Evolutionary conservation across 805 yeast species (phyloP).

Genomic region (Nakazawaea ambrosiae): DNA sequence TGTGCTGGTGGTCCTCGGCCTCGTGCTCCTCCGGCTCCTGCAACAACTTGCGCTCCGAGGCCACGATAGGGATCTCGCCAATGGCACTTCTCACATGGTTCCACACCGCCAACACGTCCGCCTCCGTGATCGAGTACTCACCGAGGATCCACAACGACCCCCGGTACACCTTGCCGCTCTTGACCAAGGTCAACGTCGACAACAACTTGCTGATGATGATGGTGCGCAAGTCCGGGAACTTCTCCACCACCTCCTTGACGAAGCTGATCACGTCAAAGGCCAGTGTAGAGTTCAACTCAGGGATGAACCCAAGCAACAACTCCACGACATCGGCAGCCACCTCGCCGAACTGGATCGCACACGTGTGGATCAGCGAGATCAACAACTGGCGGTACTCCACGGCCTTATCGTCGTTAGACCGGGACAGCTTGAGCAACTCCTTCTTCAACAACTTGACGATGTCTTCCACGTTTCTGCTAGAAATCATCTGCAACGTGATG

Average conservation of each 20-base stretch:
- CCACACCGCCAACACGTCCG: conserved; percentile 80
- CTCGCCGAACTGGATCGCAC: conserved; percentile 83
- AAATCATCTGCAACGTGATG: conserved; percentile 72
- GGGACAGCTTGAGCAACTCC: conserved; percentile 73
- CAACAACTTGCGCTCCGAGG: conserved; percentile 52
- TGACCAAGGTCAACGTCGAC: conserved; percentile 53
- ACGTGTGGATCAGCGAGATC: conserved; percentile 80
- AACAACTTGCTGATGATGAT: conserved; percentile 60
- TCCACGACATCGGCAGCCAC: conserved; percentile 91
- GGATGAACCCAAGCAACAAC: conserved; percentile 75
- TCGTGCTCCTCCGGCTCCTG: conserved; percentile 28
- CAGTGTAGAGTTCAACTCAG: conserved; percentile 76
- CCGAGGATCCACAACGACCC: conserved; percentile 96
- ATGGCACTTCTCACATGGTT: conserved; percentile 70
- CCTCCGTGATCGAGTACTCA: conserved; percentile 72
- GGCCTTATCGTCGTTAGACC: conserved; percentile 69
- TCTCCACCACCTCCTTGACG: conserved; percentile 90
- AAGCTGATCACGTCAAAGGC: conserved; percentile 89
- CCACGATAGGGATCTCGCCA: conserved; percentile 87
- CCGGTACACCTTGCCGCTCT: conserved; percentile 85
- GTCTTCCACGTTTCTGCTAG: conserved; percentile 88
- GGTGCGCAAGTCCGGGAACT: conserved; percentile 72
- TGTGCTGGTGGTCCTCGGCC: conserved; percentile 24
- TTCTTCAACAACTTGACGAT: conserved; percentile 88
- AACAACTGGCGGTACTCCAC: conserved; percentile 83